Evolutionary conservation across 495 filamentous ascomycete species (phyloP), one percentile per base, ranked within the genome.

Genomic region (Daldinia childiae): DNA sequence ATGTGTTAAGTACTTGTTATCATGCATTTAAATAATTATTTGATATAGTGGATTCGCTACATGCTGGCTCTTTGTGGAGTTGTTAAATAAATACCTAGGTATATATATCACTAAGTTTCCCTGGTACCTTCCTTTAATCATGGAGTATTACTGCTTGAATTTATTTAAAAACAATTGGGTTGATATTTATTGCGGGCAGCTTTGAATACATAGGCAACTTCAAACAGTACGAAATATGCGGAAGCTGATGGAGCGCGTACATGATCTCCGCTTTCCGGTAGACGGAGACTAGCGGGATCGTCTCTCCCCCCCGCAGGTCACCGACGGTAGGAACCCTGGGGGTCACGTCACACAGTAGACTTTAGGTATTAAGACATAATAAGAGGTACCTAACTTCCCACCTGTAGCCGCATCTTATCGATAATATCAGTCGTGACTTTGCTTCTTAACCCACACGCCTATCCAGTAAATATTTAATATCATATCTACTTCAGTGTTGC

Each of bases 321-420:
- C 75, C 72, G 75, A 63, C 74, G 74, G 74, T 39, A 56, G 43
- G 62, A 45, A 43, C 55, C n/a, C 27, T 54, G 2, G 19, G 43
- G 43, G 43, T 48, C 43, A 24, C 43, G 43, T 48, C 19, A 24
- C 43, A 48, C 43, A 48, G 43, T 9, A 24, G 3, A 29, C 15
- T 55, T 55, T 55, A 32, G 51, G 51, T 55, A 29, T 55, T 29
- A 14, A 29, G 26, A 34, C 6, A 30, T 30, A 30, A 34, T 34
- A 34, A 11, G n/a, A n/a, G n/a, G 32, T 34, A 12, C 9, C 29
- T 19, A 34, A 34, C n/a, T 36, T 32, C 30, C 55, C 32, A 58
- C 12, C 11, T 4, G 24, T 58, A 58, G n/a, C 32, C 32, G 32
- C 55, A 24, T 54, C 50, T 54, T 54, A 54, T 54, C 50, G 26